Percentiles rank a stretch among this genome's conserved stretches.
Conservation (phyloP, 768 basidiomycete species). For the Pleurotus djamor region DNA sequence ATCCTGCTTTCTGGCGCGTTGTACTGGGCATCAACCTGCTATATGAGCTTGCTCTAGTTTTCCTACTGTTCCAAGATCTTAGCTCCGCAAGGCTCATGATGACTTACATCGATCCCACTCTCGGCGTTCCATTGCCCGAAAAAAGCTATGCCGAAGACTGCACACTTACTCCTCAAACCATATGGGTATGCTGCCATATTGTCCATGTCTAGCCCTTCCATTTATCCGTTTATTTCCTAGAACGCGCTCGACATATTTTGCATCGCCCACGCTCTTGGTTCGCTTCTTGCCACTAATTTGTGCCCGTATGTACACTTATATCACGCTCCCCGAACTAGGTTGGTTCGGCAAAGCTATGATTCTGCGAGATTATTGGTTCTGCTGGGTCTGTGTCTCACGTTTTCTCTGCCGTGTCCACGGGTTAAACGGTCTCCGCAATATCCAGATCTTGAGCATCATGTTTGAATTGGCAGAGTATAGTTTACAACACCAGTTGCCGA, state of each 20-base stretch:
- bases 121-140: slow-evolving; percentile 76
- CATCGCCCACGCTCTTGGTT: slow-evolving; percentile 70
- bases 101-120: slow-evolving; percentile 69
- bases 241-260: slow-evolving; percentile 87
- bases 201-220: background rate
- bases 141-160: slow-evolving; percentile 88
- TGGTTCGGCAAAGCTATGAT: slow-evolving; percentile 95
- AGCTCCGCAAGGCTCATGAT: slow-evolving; percentile 76
- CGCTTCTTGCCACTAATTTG: background rate
- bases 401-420: slow-evolving; percentile 2
- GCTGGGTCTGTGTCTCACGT: slow-evolving; percentile 59
- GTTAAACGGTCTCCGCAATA: slow-evolving; percentile 11
- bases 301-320: background rate
- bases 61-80: slow-evolving; percentile 84
- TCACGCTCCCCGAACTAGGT: slow-evolving; percentile 17
- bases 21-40: slow-evolving; percentile 79
- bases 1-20: slow-evolving; percentile 84
- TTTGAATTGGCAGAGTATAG: slow-evolving; percentile 91
- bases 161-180: slow-evolving; percentile 50
- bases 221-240: slow-evolving; percentile 28
- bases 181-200: slow-evolving; percentile 55
- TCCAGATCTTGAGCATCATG: slow-evolving; percentile 80
- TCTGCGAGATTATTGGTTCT: slow-evolving; percentile 91
- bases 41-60: slow-evolving; percentile 82
- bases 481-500: slow-evolving; percentile 83